phyloP scores from a whole-genome alignment of 306 rosid genomes.

The Cucurbita moschata region DNA sequence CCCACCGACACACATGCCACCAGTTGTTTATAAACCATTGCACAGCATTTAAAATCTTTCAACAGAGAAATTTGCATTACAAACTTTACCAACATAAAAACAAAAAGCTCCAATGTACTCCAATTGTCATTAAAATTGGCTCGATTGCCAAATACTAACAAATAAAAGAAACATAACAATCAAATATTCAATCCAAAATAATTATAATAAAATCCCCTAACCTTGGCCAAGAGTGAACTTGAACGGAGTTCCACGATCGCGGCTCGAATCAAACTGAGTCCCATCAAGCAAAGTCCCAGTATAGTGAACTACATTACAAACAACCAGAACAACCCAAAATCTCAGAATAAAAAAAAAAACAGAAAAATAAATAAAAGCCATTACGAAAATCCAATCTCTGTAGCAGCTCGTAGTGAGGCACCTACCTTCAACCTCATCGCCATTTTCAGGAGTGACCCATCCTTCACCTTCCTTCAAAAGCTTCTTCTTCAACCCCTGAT shows the following conservation, averaged over 20 bases:
- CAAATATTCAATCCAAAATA: background rate
- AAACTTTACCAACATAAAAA: background rate
- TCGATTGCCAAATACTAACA: background rate
- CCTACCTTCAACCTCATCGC: constrained; percentile 88
- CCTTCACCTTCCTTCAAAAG: constrained; percentile 68
- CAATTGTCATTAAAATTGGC: background rate
- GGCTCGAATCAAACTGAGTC: constrained; percentile 85
- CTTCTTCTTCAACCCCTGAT: constrained; percentile 75
- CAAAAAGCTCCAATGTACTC: background rate
- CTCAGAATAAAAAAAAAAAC: background rate
- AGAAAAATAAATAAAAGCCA: background rate
- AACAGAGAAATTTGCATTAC: background rate
- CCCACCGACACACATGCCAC: background rate
- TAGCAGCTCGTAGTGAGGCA: background rate
- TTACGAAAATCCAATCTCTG: background rate
- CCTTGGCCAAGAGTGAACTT: constrained; percentile 96
- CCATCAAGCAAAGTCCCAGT: constrained; percentile 90
- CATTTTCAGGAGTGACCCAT: constrained; percentile 67
- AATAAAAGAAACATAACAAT: background rate
- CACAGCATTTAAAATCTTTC: background rate
- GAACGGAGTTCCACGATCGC: constrained; percentile 57
- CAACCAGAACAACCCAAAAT: background rate
- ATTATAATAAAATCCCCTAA: constrained; percentile 5
- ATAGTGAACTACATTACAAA: constrained; percentile 50
- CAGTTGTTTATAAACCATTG: background rate